These are phyloP conservation scores for Trichophyton verrucosum DNA, from an alignment of 2,329 filamentous ascomycete genomes.

Conservation along the genomic window DNA sequence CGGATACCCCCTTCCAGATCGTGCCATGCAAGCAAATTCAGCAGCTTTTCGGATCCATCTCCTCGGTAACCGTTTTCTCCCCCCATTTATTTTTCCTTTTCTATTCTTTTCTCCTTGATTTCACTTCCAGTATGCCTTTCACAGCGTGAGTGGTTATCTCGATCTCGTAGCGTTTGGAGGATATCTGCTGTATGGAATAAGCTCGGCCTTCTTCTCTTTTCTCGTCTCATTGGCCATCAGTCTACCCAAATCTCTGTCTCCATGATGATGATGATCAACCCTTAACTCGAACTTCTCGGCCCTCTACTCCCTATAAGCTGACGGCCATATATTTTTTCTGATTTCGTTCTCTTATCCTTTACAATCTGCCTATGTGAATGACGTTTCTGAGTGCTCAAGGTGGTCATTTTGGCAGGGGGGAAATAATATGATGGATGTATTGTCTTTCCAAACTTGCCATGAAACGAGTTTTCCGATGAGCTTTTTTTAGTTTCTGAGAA, in stretches of 20 bases:
- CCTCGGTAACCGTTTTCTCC: background rate
- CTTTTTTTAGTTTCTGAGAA: background rate
- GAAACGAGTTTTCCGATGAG: background rate
- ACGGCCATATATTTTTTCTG: background rate
- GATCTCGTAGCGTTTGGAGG: background rate
- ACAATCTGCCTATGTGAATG: background rate
- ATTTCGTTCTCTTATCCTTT: background rate
- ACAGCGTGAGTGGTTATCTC: background rate
- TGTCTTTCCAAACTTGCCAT: background rate
- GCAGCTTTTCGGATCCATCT: constrained; percentile 3
- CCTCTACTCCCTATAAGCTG: background rate
- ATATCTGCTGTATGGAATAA: background rate
- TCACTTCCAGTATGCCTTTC: background rate
- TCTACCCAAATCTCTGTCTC: background rate
- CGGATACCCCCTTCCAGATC: background rate
- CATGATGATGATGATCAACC: background rate
- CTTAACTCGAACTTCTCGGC: too few relatives aligned
- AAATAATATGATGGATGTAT: background rate
- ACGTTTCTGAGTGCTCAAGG: background rate
- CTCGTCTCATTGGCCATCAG: background rate
- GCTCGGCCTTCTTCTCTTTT: background rate
- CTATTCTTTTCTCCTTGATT: background rate
- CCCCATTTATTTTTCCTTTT: background rate
- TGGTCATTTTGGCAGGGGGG: background rate
- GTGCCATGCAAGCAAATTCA: background rate